Evolutionary conservation across 192 early-diverging fungal genomes (phyloP), one percentile per base, ranked within the genome.

Genomic region (Mycoemilia scoparia): DNA sequence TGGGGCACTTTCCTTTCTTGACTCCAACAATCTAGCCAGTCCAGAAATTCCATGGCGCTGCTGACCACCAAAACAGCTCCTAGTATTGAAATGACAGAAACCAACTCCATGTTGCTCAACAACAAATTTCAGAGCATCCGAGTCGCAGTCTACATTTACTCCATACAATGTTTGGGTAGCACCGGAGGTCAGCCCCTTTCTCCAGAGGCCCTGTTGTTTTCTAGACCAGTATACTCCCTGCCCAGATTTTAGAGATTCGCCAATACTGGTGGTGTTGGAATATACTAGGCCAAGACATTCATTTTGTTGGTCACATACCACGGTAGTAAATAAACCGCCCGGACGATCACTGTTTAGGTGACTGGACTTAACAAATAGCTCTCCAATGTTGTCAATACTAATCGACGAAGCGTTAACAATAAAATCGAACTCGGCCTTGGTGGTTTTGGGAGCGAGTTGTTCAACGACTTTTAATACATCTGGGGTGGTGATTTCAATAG

Each of bases 191-290:
- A 73, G 61, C 7, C 95, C 95, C 59, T 98, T 98, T 54, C 84
- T 73, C 95, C 95, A 98, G 8, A 98, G 64, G 13, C 87, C 88
- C 27, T 87, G 69, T 11, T 34, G 21, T 9, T 44, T 56, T 29
- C 95, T 68, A 21, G 82, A 86, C 54, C 85, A 79, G 66, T 95
- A 98, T 7, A 95, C 87, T n/a, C 95, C 95, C 29, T 70, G 54
- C 3, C 74, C 67, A 0, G 72, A 73, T 16, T 62, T 61, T 30
- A 98, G 51, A 0, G 89, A 73, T 34, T 90, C 85, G 3, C 67
- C 54, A 14, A 98, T 61, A 43, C 84, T 89, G 37, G 79, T 67
- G 2, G 45, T 40, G n/a, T 70, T 81, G 10, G 95, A 92, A 54
- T 96, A 98, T 6, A 78, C 88, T 6, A 98, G 59, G 24, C 95